Evolutionary conservation across 768 basidiomycete genomes (phyloP), one percentile per base, ranked within the genome.

Genomic region (Naganishia vishniacii): DNA sequence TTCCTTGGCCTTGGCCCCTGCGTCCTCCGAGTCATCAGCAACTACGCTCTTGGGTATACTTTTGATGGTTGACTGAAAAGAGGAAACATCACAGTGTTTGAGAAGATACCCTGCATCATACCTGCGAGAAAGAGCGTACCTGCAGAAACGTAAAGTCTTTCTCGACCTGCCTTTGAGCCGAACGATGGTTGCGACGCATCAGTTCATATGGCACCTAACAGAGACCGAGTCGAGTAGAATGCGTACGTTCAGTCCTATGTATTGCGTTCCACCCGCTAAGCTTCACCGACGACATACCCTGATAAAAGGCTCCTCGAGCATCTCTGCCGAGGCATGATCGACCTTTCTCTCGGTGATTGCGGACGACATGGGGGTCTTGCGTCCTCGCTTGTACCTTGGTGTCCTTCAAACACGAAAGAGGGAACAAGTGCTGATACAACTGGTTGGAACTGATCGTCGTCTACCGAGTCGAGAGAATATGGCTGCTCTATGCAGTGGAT

Each of bases 111-210:
- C 31, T 29, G 12, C 13, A 45, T 23, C 9, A 25, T 6, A n/a
- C 11, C 32, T 23, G 15, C 42, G 13, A 3, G 18, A 4, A 25
- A 25, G 16, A 13, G 64, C 70, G 31, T 46, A 77, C 75, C 37
- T 73, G 73, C 6, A 77, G 68, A 31, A 65, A 69, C n/a, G 62
- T 72, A 48, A 77, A 77, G 58, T 77, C 75, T 68, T 72, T 77
- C 62, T 77, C 75, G 23, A 77, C 75, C 61, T 74, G 74, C 48
- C 75, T 62, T 46, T 77, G 75, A 15, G 75, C 75, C 15, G 74
- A 70, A 18, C 74, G 68, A 64, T 77, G 75, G 26, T 71, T 73
- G 59, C 74, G 37, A 44, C 75, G 32, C 12, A 75, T 65, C 0
- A 77, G 68, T 65, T 77, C 75, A 41, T 74, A 77, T 0, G 75